phyloP scores from a whole-genome alignment of 1,284 basidiomycete genomes.

The Ceratobasidium sp. region DNA sequence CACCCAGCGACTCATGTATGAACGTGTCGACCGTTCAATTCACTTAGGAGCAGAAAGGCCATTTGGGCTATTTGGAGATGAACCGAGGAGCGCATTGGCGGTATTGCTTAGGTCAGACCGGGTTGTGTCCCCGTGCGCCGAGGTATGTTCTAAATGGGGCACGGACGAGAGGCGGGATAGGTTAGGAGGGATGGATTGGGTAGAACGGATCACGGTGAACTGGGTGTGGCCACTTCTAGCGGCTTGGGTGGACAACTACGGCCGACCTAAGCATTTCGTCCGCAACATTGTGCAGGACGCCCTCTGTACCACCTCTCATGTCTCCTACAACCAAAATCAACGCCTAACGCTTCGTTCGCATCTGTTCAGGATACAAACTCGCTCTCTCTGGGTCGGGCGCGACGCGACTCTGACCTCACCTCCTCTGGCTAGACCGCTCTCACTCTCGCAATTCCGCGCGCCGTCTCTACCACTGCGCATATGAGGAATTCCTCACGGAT shows the following conservation, averaged over 20 bases:
- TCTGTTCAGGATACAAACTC: constrained; percentile 2
- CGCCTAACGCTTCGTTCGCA: constrained; percentile 25
- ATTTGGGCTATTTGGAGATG: background rate
- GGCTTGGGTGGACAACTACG: background rate
- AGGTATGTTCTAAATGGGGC: background rate
- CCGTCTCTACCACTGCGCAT: constrained; percentile 5
- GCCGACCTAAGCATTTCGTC: background rate
- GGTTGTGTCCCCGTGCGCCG: constrained; percentile 1
- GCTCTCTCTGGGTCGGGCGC: constrained; percentile 2
- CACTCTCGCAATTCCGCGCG: background rate
- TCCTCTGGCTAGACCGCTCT: background rate
- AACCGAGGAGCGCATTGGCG: background rate
- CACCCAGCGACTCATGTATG: too few species aligned
- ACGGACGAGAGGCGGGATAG: background rate
- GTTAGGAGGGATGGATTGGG: background rate
- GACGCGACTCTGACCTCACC: background rate
- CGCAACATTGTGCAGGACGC: background rate
- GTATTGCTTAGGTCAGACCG: background rate
- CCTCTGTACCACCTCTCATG: background rate
- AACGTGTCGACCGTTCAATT: too few species aligned
- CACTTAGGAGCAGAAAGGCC: too few species aligned
- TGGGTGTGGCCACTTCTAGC: too few species aligned
- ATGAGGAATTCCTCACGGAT: constrained; percentile 7
- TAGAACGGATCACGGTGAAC: too few species aligned
- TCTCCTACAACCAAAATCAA: background rate